phyloP scores from a whole-genome alignment of 1,139 yeast species.

The Wickerhamomyces sp. region DNA sequence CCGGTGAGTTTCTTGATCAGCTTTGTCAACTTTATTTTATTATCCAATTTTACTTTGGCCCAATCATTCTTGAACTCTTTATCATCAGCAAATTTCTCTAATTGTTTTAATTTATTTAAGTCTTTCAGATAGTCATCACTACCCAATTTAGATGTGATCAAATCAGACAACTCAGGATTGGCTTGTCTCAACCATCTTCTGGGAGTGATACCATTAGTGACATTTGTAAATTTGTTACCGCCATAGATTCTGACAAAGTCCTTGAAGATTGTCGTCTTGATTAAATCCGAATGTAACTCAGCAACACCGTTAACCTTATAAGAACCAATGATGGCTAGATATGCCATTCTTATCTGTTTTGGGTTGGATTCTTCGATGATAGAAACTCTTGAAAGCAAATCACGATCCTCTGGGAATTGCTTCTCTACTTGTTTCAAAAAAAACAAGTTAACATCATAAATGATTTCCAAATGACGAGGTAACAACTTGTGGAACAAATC shows the following conservation, averaged over 20 bases:
- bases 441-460: conserved; percentile 77
- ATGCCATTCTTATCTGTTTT: conserved; percentile 89
- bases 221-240: conserved; percentile 77
- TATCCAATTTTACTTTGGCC: conserved; percentile 65
- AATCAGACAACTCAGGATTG: conserved; percentile 69
- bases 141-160: conserved; percentile 70
- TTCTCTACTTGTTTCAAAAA: conserved; percentile 75
- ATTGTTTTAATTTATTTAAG: conserved; percentile 59
- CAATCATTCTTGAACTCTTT: conserved; percentile 61
- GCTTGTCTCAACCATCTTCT: conserved; percentile 96
- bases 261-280: conserved; percentile 82
- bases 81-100: conserved; percentile 68
- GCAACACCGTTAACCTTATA: conserved; percentile 96
- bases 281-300: conserved; percentile 87
- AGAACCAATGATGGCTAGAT: conserved; percentile 84
- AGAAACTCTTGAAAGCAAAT: conserved; percentile 65
- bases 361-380: conserved; percentile 77
- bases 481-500: conserved; percentile 69
- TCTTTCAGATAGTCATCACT: conserved; percentile 67
- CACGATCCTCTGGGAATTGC: conserved; percentile 62
- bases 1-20: conserved; percentile 66
- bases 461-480: conserved; percentile 90
- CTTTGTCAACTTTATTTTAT: conserved; percentile 66
- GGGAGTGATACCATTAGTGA: conserved; percentile 94
- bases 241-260: conserved; percentile 87